Base-by-base conservation (phyloP, 1,284 basidiomycete genomes). In the Pulchroboletus neoregius region DNA sequence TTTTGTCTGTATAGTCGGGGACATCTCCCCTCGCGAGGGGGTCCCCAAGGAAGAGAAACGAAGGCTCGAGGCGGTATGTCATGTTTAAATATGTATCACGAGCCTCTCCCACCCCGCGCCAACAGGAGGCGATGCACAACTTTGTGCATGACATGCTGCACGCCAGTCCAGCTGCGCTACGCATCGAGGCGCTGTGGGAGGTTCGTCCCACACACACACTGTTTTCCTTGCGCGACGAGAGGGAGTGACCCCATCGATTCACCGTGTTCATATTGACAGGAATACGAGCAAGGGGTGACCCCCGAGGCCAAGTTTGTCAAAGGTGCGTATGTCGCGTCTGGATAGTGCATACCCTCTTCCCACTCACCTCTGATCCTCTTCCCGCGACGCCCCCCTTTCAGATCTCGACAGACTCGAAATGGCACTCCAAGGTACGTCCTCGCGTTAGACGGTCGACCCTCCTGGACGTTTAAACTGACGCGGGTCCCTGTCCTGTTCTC, bases 381-480 rank as follows among this genome's bases (percentile, higher is more conserved):
- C 24, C n/a, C n/a, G n/a, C n/a, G n/a, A n/a, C n/a, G n/a, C n/a
- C n/a, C n/a, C 12, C 20, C 33, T 23, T 32, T 28, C 45, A 90
- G 87, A 99, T 65, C 76, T 98, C 10, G 95, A 99, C 65, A 76
- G 92, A 10, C 85, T 97, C 50, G 95, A 99, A 67, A 87, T 99
- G 77, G 88, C 90, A 3, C 72, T 89, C 0, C 88, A 91, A 76
- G 87, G 87, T 82, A 57, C 16, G 55, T 50, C 37, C 22, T 40
- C 4, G 6, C 22, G 20, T 34, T 20, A n/a, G 10, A 27, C 28
- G 8, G 27, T 30, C 28, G 28, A 30, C 28, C 34, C 16, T 20
- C 6, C 6, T 24, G 8, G 6, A 2, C 18, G 15, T 28, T 15
- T 35, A 33, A 18, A 24, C 36, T 38, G 15, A 32, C 20, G 16